Base-by-base conservation (phyloP, 306 rosid genomes). In the Vigna hirtella region DNA sequence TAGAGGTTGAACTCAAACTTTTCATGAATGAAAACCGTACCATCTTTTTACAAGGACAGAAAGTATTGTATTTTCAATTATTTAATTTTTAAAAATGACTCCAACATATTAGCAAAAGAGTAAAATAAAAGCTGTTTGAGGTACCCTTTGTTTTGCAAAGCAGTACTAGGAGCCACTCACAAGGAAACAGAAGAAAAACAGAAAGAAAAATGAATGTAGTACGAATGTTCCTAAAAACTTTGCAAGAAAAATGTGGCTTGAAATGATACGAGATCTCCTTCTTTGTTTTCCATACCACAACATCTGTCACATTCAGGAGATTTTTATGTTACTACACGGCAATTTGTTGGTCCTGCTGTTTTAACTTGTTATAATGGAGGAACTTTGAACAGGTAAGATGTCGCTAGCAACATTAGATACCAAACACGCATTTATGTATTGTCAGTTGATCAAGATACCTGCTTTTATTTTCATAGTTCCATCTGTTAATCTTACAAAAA, bases 341-440 rank as follows among this genome's bases (percentile, higher is more conserved):
- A 64, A 38, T 48, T 22, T 43, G 48, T 66, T 49, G 48, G 71
- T n/a, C 71, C 22, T 32, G 22, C 51, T 77, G 14, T 18, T 77
- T 26, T n/a, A 17, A 53, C 40, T 79, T 70, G 72, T 48, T 40
- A 17, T 51, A 52, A 28, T 52, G 12, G 52, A 70, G 66, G 63
- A 30, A 10, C 20, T 38, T 6, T 75, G 53, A 43, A 64, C 13
- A 69, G 74, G 73, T 76, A 72, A 76, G 73, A 61, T 63, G 82
- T 82, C 64, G 30, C 78, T 53, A 2, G 47, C 77, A 69, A 40
- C 66, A 51, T 40, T 50, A 68, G 28, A 69, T 48, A n/a, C 43
- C 57, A 24, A 57, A 28, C 22, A 67, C 1, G 61, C 55, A 51
- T 57, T 74, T 56, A 73, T 80, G 48, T 55, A 66, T 73, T 55